These are phyloP conservation scores for Sideroxylon spinosum DNA, from an alignment of 179 eudicot species.

Conservation along the genomic window DNA sequence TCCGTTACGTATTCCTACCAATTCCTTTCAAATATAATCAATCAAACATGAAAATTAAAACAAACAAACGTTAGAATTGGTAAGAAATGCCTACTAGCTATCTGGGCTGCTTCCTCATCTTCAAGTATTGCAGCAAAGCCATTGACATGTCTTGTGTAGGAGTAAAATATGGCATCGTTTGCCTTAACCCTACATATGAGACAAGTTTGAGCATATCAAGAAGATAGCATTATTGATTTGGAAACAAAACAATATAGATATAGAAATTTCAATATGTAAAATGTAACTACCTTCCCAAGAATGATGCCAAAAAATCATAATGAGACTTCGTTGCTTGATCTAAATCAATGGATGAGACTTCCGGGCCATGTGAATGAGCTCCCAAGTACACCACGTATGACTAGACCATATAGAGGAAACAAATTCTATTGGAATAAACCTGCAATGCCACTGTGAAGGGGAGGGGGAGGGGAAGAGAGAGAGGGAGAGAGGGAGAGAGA, in stretches of 20 bases:
- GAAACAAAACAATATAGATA: background rate
- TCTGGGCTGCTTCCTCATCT: conserved; percentile 49
- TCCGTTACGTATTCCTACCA: too few relatives aligned
- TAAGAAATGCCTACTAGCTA: conserved; percentile 48
- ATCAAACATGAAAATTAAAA: background rate
- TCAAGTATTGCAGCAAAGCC: conserved; percentile 80
- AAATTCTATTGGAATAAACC: conserved; percentile 12
- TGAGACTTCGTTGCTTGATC: conserved; percentile 54
- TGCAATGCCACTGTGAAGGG: background rate
- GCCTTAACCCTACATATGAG: conserved; percentile 37
- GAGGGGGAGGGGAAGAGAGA: background rate
- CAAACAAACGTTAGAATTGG: background rate
- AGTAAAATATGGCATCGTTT: conserved; percentile 65
- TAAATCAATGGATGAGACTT: conserved; percentile 32
- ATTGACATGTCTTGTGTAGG: conserved; percentile 80
- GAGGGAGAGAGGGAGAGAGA: background rate
- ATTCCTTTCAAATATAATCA: background rate
- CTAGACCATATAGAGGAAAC: conserved; percentile 25
- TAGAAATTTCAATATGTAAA: background rate
- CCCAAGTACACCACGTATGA: conserved; percentile 84
- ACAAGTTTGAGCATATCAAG: background rate
- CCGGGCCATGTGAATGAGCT: conserved; percentile 58
- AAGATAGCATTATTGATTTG: background rate
- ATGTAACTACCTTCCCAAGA: conserved; percentile 55
- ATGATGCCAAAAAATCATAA: conserved; percentile 58